phyloP scores from a whole-genome alignment of 345 rosid species.

The Eucalyptus marginata region DNA sequence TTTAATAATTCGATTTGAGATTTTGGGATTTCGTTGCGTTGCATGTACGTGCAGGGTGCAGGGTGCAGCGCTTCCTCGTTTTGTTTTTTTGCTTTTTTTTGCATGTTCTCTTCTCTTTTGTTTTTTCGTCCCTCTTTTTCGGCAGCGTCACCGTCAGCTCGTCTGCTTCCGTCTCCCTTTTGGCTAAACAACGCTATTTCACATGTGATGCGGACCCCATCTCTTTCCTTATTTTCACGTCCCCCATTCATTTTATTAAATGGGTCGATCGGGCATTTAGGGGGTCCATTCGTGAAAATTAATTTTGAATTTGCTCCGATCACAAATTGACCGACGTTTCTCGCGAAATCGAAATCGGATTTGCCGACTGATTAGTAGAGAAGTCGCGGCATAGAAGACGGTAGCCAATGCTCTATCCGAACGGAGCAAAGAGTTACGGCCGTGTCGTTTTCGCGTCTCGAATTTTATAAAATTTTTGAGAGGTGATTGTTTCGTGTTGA shows the following conservation, averaged over 20 bases:
- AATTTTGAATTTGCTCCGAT: not conserved
- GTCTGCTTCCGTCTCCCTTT: not conserved
- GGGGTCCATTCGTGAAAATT: not conserved
- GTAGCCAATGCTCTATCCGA: not conserved
- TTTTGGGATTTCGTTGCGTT: not conserved
- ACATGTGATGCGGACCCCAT: not conserved
- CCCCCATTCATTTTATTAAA: not conserved
- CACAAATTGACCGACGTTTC: not conserved
- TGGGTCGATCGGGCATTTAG: not conserved
- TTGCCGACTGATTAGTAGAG: not conserved
- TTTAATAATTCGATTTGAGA: no score
- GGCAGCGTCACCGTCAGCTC: not conserved
- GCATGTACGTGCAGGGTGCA: not conserved
- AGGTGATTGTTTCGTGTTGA: not conserved
- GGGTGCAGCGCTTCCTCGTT: not conserved
- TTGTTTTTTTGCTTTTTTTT: not conserved
- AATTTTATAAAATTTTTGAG: not conserved
- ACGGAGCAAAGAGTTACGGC: not conserved
- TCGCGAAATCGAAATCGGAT: not conserved
- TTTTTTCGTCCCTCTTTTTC: not conserved
- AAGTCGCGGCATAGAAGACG: not conserved
- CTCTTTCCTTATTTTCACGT: not conserved
- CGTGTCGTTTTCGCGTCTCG: fast-evolving
- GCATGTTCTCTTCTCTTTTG: not conserved
- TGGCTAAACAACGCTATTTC: not conserved